Evolutionary conservation across 164 flowering plant genomes (phyloP).

Genomic region (Vitis riparia): DNA sequence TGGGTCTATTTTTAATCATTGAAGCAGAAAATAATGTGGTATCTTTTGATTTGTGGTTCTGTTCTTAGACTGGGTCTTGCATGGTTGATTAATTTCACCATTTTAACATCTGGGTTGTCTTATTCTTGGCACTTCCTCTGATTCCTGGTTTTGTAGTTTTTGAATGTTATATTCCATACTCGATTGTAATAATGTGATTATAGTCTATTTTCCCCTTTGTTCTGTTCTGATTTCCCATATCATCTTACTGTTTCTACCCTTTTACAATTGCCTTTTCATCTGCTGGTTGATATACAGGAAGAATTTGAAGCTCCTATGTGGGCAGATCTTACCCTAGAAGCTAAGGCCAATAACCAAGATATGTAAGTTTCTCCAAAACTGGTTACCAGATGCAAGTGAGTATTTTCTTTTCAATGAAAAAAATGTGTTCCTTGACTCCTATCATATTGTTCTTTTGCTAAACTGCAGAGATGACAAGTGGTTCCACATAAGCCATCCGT

Average conservation of each 20-base stretch:
- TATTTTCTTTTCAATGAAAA: too few relatives aligned
- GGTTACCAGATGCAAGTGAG: neutral
- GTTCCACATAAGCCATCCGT: conserved; percentile 63
- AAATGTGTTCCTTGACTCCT: too few relatives aligned
- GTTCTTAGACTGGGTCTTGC: neutral
- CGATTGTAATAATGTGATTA: too few relatives aligned
- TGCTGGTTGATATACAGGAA: conserved; percentile 42
- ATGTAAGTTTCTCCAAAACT: conserved; percentile 37
- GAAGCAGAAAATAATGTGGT: too few relatives aligned
- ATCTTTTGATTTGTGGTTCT: neutral
- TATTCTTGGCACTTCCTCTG: neutral
- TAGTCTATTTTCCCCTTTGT: neutral
- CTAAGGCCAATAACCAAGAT: conserved; percentile 31
- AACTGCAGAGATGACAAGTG: conserved; percentile 65
- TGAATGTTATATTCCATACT: too few relatives aligned
- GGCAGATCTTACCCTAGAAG: conserved; percentile 60
- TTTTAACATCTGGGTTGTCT: neutral
- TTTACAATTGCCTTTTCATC: neutral
- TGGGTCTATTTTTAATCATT: neutral
- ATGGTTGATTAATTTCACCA: neutral
- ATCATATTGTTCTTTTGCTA: conserved; percentile 3
- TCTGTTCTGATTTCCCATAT: neutral
- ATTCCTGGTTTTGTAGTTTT: too few relatives aligned
- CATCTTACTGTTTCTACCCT: neutral
- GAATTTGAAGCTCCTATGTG: conserved; percentile 89